Evolutionary conservation across 2,329 filamentous ascomycete species (phyloP).

Genomic region (Xylariaceae sp.): DNA sequence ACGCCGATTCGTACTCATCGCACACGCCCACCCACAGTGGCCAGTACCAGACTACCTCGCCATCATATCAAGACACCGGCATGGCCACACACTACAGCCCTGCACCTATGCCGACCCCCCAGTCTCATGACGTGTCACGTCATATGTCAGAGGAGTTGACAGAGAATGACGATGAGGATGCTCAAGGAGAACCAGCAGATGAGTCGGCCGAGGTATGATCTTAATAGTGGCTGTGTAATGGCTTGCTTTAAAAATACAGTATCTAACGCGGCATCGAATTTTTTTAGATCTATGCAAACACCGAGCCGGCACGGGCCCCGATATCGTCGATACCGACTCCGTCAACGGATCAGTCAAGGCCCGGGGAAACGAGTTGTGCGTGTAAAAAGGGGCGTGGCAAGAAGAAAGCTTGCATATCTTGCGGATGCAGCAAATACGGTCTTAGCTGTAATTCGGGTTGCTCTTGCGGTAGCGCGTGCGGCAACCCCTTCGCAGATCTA

Average conservation of each 20-base stretch:
- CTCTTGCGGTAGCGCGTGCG: constrained; percentile 30
- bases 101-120: constrained; percentile 25
- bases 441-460: constrained; percentile 28
- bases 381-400: constrained; percentile 34
- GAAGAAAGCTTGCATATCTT: constrained; percentile 33
- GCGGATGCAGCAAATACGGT: constrained; percentile 32
- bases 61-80: constrained; percentile 29
- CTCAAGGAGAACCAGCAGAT: constrained; percentile 32
- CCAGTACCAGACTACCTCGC: constrained; percentile 25
- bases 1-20: constrained; percentile 29
- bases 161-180: constrained; percentile 31
- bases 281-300: constrained; percentile 26
- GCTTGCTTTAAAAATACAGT: background rate
- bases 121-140: constrained; percentile 26
- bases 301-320: constrained; percentile 22
- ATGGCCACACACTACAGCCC: constrained; percentile 31
- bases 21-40: constrained; percentile 28
- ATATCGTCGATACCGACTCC: constrained; percentile 26
- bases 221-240: background rate
- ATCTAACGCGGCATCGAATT: constrained; percentile 8
- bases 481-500: constrained; percentile 33
- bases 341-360: constrained; percentile 26
- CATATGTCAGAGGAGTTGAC: constrained; percentile 25
- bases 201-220: constrained; percentile 30
- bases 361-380: constrained; percentile 28